Evolutionary conservation across 495 filamentous ascomycete genomes (phyloP).

Genomic region (Lasiosphaeriaceae sp.): DNA sequence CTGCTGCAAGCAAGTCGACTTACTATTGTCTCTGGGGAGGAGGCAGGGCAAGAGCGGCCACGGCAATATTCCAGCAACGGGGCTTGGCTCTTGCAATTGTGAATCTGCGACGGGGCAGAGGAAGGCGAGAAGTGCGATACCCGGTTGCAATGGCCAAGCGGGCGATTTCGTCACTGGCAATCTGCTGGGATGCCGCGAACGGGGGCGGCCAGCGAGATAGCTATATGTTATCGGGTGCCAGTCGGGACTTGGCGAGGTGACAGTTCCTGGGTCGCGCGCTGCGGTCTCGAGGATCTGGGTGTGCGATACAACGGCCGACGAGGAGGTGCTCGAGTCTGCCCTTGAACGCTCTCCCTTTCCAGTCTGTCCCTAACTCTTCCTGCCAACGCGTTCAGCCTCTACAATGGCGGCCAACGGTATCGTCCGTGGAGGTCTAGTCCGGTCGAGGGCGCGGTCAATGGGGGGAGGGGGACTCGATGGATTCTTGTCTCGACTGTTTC

Average conservation of each 20-base stretch:
- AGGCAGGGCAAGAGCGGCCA: conserved; percentile 24
- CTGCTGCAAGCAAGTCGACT: conserved; percentile 5
- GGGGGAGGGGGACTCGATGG: conserved; percentile 12
- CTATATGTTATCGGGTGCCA: too few species aligned
- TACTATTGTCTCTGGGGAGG: conserved; percentile 13
- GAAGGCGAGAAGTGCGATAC: neutral
- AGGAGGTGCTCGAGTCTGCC: conserved; percentile 1
- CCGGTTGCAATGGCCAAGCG: neutral
- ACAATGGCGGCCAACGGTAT: conserved; percentile 4
- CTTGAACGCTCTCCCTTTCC: neutral
- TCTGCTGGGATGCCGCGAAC: too few species aligned
- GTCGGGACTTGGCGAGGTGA: neutral
- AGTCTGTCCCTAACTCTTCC: neutral
- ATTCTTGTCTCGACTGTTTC: conserved; percentile 20
- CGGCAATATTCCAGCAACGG: conserved; percentile 40
- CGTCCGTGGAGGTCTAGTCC: neutral
- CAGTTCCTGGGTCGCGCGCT: neutral
- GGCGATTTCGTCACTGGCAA: neutral
- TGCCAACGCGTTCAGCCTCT: conserved; percentile 5
- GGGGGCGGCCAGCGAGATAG: too few species aligned
- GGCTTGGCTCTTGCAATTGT: conserved; percentile 20
- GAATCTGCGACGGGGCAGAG: neutral
- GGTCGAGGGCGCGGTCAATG: conserved; percentile 11
- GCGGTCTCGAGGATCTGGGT: neutral
- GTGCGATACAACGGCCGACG: neutral